Base-by-base conservation (phyloP, 345 rosid genomes). In the Syzygium jambos region DNA sequence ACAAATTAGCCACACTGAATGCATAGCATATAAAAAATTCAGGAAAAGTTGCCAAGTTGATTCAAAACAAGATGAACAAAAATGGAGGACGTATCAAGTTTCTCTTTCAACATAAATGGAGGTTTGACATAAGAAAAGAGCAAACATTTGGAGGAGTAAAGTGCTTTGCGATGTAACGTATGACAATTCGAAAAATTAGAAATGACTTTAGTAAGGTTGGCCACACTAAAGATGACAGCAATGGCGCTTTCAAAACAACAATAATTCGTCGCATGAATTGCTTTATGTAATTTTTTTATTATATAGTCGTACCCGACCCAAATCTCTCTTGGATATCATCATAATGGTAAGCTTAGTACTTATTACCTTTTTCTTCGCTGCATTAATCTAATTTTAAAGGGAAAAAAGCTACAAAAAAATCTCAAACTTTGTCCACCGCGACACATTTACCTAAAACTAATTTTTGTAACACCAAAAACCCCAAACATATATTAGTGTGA, bases 291-390 rank as follows among this genome's bases (percentile, higher is more conserved):
- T 16, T 53, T 84, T 51, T 29, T 87, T 91, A 92, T 91, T 89
- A 95, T 92, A 93, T 93, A 85, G 91, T 91, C 89, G 49, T 73
- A 73, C 82, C 49, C 82, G 49, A 73, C 49, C 82, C 82, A 38
- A 73, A 73, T 73, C 80, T 73, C 80, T 73, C 80, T 19, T 38
- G 22, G 82, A 73, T 73, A 73, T 73, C 25, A 11, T 73, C 82
- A 73, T 73, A 34, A 73, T 34, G 82, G 27, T 34, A 73, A 73
- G 49, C 82, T 19, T 19, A 21, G 82, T 73, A 49, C 82, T 34
- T 38, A 38, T 34, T 34, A 68, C 41, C 80, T 34, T 68, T 68
- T 34, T 68, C 80, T 34, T 9, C 80, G 3, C 80, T 34, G 80
- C 80, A 68, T 68, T 17, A 9, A 68, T 34, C 38, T 19, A 7